phyloP scores from a whole-genome alignment of 1,284 basidiomycete genomes.

The Meripilus lineatus region DNA sequence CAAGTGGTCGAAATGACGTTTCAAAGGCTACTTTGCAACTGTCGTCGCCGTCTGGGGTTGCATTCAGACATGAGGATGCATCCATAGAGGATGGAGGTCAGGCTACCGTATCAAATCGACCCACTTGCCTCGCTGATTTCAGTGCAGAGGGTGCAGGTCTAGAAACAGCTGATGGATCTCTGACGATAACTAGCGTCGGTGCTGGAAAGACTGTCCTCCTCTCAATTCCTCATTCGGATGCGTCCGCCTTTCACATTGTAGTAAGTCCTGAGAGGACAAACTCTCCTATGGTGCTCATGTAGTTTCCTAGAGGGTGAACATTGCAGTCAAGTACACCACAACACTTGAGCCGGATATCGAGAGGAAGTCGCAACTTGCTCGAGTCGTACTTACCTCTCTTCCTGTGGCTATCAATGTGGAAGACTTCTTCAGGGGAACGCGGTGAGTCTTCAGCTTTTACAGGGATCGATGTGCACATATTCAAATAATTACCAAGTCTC shows the following conservation, averaged over 20 bases:
- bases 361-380: conserved; percentile 48
- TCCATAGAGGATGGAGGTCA: conserved; percentile 35
- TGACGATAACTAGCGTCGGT: conserved; percentile 45
- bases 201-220: conserved; percentile 42
- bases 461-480: neutral
- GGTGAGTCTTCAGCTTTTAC: conserved; percentile 14
- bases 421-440: conserved; percentile 75
- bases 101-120: neutral
- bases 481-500: no score
- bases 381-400: conserved; percentile 56
- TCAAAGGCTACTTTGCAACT: conserved; percentile 48
- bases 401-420: conserved; percentile 82
- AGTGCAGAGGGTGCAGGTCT: conserved; percentile 15
- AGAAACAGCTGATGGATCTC: conserved; percentile 35
- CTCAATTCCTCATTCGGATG: conserved; percentile 58
- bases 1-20: conserved; percentile 63
- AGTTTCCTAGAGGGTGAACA: conserved; percentile 51
- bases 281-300: neutral
- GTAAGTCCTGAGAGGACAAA: conserved; percentile 34
- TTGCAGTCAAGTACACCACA: conserved; percentile 62
- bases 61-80: conserved; percentile 45
- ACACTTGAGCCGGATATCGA: conserved; percentile 42
- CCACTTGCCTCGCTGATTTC: neutral
- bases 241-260: conserved; percentile 49
- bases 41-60: conserved; percentile 43